Conservation (phyloP, 768 basidiomycete species). For the Inosperma sp. region DNA sequence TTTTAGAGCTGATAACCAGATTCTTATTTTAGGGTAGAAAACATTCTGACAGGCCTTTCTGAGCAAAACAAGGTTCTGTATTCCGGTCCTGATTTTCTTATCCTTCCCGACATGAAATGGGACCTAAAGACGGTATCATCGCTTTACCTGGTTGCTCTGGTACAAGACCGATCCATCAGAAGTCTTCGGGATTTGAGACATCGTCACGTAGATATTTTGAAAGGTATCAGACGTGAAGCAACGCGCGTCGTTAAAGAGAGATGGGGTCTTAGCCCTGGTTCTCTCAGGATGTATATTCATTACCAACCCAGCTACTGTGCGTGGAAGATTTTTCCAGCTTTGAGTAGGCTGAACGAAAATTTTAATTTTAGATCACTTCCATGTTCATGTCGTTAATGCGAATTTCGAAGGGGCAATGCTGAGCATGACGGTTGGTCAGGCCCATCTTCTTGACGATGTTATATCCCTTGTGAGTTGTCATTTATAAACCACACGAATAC, state of each 20-base stretch:
- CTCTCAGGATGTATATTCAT: slow-evolving; percentile 80
- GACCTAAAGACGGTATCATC: slow-evolving; percentile 69
- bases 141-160: slow-evolving; percentile 83
- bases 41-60: slow-evolving; percentile 72
- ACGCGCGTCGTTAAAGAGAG: slow-evolving; percentile 47
- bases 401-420: slow-evolving; percentile 52
- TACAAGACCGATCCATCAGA: slow-evolving; percentile 53
- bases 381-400: slow-evolving; percentile 86
- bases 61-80: slow-evolving; percentile 73
- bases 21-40: slow-evolving; percentile 61
- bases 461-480: slow-evolving; percentile 65
- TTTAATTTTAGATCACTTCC: slow-evolving; percentile 74
- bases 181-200: slow-evolving; percentile 73
- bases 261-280: slow-evolving; percentile 62
- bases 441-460: slow-evolving; percentile 88
- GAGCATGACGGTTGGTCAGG: slow-evolving; percentile 84
- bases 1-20: neutral
- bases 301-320: slow-evolving; percentile 95
- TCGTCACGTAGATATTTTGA: slow-evolving; percentile 62
- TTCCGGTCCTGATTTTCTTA: slow-evolving; percentile 60
- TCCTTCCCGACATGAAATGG: slow-evolving; percentile 98
- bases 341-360: neutral
- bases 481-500: too few relatives aligned
- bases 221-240: slow-evolving; percentile 56
- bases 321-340: slow-evolving; percentile 25